Conservation (phyloP, 169 alveolate genomes). For the Plasmodium falciparum region DNA sequence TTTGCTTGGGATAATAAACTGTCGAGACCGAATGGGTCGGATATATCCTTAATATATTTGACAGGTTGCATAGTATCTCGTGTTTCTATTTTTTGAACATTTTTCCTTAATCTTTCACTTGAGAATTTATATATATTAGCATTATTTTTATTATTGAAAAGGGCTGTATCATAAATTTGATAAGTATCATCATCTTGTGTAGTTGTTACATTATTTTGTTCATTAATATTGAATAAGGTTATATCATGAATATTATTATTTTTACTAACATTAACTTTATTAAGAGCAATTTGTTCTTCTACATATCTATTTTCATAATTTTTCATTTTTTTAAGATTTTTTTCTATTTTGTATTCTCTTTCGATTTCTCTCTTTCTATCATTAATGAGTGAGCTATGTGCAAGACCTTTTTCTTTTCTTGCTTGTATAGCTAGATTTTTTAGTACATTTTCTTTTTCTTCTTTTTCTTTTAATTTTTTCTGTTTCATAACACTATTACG, state of each 20-base stretch:
- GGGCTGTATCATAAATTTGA: conserved; percentile 63
- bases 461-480: conserved; percentile 91
- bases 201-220: conserved; percentile 1
- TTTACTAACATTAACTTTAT: conserved; percentile 57
- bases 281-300: conserved; percentile 63
- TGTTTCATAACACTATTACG: conserved; percentile 93
- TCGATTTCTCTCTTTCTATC: conserved; percentile 87
- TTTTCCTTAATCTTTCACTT: conserved; percentile 72
- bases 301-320: conserved; percentile 73
- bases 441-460: conserved; percentile 92
- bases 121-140: conserved; percentile 62
- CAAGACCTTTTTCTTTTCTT: conserved; percentile 87
- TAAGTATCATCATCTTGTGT: conserved; percentile 45
- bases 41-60: conserved; percentile 88
- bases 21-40: conserved; percentile 93
- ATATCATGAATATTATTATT: conserved; percentile 63
- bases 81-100: conserved; percentile 81
- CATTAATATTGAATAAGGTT: conserved; percentile 36
- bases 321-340: conserved; percentile 80
- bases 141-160: conserved; percentile 36
- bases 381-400: conserved; percentile 62
- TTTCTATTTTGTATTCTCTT: conserved; percentile 86
- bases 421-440: conserved; percentile 93
- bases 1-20: conserved; percentile 89
- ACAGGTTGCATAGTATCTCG: conserved; percentile 90